phyloP scores from a whole-genome alignment of 2,329 filamentous ascomycete genomes.

The Triangularia verruculosa region DNA sequence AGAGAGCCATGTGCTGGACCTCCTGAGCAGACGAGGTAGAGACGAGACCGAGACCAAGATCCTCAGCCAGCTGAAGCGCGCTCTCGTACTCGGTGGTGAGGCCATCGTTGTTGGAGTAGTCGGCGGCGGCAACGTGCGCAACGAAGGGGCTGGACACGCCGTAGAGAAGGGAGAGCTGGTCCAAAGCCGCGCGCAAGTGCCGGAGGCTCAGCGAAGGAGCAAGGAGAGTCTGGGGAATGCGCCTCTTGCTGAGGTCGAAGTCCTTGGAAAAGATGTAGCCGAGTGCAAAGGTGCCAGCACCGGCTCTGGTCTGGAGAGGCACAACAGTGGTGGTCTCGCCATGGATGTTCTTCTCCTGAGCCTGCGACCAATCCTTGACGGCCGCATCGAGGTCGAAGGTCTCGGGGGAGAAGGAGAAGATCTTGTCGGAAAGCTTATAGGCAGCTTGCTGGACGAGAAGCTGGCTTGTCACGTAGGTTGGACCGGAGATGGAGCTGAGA shows the following conservation, averaged over 20 bases:
- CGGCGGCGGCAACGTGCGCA: conserved; percentile 85
- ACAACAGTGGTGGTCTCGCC: conserved; percentile 76
- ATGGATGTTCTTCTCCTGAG: conserved; percentile 73
- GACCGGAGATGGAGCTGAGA: conserved; percentile 68
- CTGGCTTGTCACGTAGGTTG: conserved; percentile 91
- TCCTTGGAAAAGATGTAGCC: conserved; percentile 98
- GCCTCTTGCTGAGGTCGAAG: conserved; percentile 86
- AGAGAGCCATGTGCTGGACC: conserved; percentile 83
- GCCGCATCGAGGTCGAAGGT: conserved; percentile 88
- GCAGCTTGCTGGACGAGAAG: conserved; percentile 93
- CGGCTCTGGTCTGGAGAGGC: conserved; percentile 79
- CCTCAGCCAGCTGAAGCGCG: conserved; percentile 78
- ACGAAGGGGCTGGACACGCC: conserved; percentile 89
- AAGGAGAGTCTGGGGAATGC: conserved; percentile 86
- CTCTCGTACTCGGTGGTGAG: conserved; percentile 85
- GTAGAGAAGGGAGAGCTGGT: conserved; percentile 90
- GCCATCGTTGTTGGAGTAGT: conserved; percentile 68
- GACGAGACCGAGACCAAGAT: conserved; percentile 83
- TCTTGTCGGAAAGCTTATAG: conserved; percentile 91
- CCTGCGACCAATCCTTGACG: conserved; percentile 70
- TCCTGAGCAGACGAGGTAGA: conserved; percentile 85
- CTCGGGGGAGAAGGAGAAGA: conserved; percentile 94
- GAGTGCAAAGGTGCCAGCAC: conserved; percentile 85
- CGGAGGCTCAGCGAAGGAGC: conserved; percentile 80
- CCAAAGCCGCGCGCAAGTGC: conserved; percentile 76